Evolutionary conservation across 225 moss, liverwort and hornwort species (phyloP).

Genomic region (Marchantia polymorpha): DNA sequence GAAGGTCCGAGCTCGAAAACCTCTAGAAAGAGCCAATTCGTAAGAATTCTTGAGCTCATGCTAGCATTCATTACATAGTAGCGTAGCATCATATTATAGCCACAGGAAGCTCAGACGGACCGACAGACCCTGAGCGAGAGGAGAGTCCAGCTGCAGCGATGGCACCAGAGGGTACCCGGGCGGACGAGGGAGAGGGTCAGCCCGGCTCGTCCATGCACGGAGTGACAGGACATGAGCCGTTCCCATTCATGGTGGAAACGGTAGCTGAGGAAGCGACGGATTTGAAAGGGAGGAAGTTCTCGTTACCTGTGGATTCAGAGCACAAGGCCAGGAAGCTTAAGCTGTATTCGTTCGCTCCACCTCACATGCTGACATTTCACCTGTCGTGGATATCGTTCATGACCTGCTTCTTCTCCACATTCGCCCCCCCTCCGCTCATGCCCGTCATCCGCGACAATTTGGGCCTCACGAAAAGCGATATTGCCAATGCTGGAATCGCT

Average conservation of each 20-base stretch:
- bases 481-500: conserved; percentile 63
- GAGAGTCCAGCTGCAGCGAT: not conserved
- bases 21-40: not conserved
- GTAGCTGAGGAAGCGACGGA: conserved; percentile 23
- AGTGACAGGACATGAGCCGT: conserved; percentile 58
- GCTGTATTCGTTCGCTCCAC: conserved; percentile 51
- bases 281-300: conserved; percentile 32
- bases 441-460: conserved; percentile 75
- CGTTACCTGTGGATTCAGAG: conserved; percentile 65
- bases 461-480: conserved; percentile 46
- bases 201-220: conserved; percentile 73
- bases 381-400: conserved; percentile 78
- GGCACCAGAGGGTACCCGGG: not conserved
- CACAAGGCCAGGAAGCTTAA: conserved; percentile 72
- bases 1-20: not conserved
- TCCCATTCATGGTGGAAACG: conserved; percentile 42
- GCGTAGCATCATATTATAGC: not conserved
- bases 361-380: conserved; percentile 76
- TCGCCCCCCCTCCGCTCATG: conserved; percentile 74
- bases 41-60: not conserved
- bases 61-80: not conserved
- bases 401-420: conserved; percentile 72
- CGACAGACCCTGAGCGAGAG: not conserved
- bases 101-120: not conserved
- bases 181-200: conserved; percentile 29